Evolutionary conservation across 1,284 basidiomycete species (phyloP).

Genomic region (Phellopilus nigrolimitatus): DNA sequence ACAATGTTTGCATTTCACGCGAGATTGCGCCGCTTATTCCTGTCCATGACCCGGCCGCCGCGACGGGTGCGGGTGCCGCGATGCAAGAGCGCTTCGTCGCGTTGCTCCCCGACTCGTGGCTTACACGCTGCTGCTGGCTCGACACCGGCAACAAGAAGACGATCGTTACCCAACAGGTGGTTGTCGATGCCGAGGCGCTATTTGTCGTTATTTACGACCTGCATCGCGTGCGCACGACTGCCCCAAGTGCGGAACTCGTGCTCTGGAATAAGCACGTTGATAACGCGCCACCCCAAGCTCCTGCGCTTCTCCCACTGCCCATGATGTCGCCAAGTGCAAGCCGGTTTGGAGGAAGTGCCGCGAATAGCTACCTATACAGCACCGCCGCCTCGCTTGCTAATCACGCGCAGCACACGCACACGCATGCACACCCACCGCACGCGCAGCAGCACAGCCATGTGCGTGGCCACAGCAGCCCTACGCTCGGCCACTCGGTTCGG

Average conservation of each 20-base stretch:
- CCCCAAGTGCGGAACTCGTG: conserved; percentile 53
- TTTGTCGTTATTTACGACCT: conserved; percentile 64
- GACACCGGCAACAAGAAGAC: conserved; percentile 46
- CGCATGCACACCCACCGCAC: conserved; percentile 5
- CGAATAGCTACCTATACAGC: conserved; percentile 15
- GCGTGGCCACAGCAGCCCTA: conserved; percentile 8
- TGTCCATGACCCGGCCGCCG: conserved; percentile 27
- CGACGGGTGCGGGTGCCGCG: conserved; percentile 19
- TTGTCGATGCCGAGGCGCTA: conserved; percentile 55
- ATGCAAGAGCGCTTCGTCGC: conserved; percentile 34
- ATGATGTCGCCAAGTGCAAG: conserved; percentile 3
- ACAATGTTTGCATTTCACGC: conserved; percentile 42
- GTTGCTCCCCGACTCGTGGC: conserved; percentile 55
- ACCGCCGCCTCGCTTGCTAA: conserved; percentile 12
- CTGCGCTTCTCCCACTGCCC: conserved; percentile 23
- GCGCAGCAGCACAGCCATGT: conserved; percentile 1
- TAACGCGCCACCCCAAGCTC: conserved; percentile 27
- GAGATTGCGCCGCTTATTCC: conserved; percentile 48
- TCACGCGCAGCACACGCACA: conserved; percentile 1
- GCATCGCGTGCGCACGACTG: conserved; percentile 42
- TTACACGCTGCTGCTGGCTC: conserved; percentile 58
- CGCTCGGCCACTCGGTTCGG: conserved; percentile 2
- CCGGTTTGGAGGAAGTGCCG: conserved; percentile 8
- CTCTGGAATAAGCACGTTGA: conserved; percentile 44
- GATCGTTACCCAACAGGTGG: conserved; percentile 61